A percentile compares a stretch with the other conserved stretches of the same genome.
Evolutionary conservation across 2,329 filamentous ascomycete species (phyloP).

Genomic region (Fusarium praegraminearum): DNA sequence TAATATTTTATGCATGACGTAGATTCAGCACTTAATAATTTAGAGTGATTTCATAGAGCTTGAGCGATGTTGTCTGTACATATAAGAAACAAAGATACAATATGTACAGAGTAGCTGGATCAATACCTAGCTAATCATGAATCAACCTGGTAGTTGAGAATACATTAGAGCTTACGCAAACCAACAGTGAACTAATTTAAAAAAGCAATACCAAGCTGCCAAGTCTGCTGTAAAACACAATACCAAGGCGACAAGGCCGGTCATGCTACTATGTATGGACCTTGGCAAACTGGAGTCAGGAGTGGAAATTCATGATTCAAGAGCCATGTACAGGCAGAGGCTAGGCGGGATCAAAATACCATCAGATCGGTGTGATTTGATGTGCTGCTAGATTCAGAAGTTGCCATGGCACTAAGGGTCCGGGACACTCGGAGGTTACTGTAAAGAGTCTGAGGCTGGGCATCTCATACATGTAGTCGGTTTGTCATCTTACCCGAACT

Average conservation of each 20-base stretch:
- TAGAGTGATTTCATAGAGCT: not conserved
- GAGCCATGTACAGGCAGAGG: not conserved
- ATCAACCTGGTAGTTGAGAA: not conserved
- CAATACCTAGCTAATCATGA: too few relatives aligned
- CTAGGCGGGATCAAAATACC: not conserved
- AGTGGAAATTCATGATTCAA: not conserved
- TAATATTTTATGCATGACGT: not conserved
- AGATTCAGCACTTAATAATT: not conserved
- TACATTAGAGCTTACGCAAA: not conserved
- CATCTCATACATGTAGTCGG: not conserved
- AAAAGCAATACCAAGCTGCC: not conserved
- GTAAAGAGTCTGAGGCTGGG: slow-evolving; percentile 12
- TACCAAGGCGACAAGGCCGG: slow-evolving; percentile 1
- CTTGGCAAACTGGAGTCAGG: slow-evolving; percentile 13
- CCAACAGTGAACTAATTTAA: not conserved
- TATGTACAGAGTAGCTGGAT: not conserved
- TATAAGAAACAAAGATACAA: not conserved
- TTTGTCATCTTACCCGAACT: slow-evolving; percentile 16
- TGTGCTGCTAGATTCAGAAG: not conserved
- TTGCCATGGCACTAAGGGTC: not conserved
- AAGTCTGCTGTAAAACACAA: not conserved
- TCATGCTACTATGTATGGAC: not conserved
- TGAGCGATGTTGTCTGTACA: too few relatives aligned
- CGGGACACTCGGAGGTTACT: slow-evolving; percentile 25
- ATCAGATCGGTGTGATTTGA: slow-evolving; percentile 1